Conservation (phyloP, 129 eudicot genomes). For the Gnaphalium uliginosum region DNA sequence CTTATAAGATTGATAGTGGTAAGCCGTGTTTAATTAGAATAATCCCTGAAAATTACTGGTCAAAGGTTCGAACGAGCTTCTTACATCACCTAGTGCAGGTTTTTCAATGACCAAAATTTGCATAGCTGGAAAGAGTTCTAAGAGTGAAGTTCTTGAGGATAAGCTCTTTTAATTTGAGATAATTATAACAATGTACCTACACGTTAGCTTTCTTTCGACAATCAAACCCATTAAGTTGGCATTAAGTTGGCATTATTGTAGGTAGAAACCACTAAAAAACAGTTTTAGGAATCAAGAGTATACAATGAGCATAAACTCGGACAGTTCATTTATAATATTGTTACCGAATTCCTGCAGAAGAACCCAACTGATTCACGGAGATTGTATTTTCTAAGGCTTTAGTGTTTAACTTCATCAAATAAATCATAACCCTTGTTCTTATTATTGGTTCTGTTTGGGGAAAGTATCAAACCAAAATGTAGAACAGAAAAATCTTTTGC, state of each 20-base stretch:
- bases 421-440: too few species aligned
- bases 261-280: not conserved
- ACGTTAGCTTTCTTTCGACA: not conserved
- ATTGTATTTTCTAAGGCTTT: too few species aligned
- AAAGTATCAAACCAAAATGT: too few species aligned
- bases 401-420: too few species aligned
- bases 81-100: not conserved
- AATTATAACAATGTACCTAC: not conserved
- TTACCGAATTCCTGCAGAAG: not conserved
- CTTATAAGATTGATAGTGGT: constrained; percentile 6
- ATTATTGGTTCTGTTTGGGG: too few species aligned
- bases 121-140: not conserved
- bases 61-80: not conserved
- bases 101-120: not conserved
- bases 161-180: not conserved
- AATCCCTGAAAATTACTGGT: not conserved
- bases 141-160: not conserved
- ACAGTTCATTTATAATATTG: not conserved
- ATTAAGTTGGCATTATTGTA: not conserved
- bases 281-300: not conserved
- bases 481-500: too few species aligned
- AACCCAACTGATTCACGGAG: too few species aligned
- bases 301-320: not conserved
- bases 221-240: not conserved
- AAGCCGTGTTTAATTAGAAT: not conserved